A percentile compares a stretch with the other conserved stretches of the same genome.
phyloP scores from a whole-genome alignment of 192 early-diverging fungal species.

The Entomortierella beljakovae region DNA sequence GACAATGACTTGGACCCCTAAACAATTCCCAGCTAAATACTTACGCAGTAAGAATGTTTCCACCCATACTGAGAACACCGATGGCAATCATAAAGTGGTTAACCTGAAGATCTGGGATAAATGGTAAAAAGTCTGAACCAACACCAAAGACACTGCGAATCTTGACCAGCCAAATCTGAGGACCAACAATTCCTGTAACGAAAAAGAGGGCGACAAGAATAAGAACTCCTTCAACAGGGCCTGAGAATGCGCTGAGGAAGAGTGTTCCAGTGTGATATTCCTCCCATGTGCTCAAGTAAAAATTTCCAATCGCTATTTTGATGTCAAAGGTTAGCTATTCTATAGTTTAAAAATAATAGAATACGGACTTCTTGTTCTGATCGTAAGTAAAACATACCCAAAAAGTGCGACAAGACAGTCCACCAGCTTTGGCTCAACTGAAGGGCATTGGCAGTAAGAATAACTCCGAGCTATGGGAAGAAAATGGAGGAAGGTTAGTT shows the following conservation, averaged over 20 bases:
- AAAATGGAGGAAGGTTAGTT: not conserved
- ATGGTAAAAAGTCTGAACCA: constrained; percentile 41
- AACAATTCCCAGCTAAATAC: constrained; percentile 4
- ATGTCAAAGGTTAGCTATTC: not conserved
- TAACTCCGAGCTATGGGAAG: constrained; percentile 38
- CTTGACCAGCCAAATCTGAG: constrained; percentile 55
- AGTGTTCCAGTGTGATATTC: constrained; percentile 92
- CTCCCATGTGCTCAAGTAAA: constrained; percentile 95
- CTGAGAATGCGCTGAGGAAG: constrained; percentile 86
- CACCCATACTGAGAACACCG: constrained; percentile 57
- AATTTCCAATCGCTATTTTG: constrained; percentile 76
- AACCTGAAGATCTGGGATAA: constrained; percentile 59
- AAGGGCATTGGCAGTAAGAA: constrained; percentile 44
- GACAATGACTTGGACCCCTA: not conserved
- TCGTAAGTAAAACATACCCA: constrained; percentile 25
- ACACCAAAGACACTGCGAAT: constrained; percentile 35
- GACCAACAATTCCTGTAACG: constrained; percentile 67
- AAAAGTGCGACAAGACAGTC: constrained; percentile 46
- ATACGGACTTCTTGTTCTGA: not conserved
- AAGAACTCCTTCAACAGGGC: constrained; percentile 92
- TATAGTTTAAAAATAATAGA: not conserved
- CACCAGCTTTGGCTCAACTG: constrained; percentile 54
- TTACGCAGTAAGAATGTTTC: constrained; percentile 72
- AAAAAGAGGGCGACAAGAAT: constrained; percentile 71
- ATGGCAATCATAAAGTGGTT: constrained; percentile 66